Evolutionary conservation across 148 eudicot genomes (phyloP).

Genomic region (Amaranthus cruentus): DNA sequence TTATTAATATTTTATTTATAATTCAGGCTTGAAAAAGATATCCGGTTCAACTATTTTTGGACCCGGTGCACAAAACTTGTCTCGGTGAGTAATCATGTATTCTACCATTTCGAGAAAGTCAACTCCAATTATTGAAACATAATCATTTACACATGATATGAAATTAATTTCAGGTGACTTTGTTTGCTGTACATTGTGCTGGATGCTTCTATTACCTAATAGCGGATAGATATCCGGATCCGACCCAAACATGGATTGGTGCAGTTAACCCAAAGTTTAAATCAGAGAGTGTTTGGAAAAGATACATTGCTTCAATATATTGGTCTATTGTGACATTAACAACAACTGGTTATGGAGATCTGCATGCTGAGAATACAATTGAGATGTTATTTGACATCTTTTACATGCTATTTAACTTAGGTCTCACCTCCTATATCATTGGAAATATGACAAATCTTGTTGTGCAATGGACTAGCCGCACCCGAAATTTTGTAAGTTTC

Average conservation of each 20-base stretch:
- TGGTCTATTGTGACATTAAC: conserved; percentile 86
- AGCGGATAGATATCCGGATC: conserved; percentile 70
- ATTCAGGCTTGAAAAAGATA: conserved; percentile 45
- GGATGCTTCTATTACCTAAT: conserved; percentile 84
- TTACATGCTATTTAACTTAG: conserved; percentile 87
- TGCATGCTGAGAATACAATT: conserved; percentile 70
- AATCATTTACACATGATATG: neutral
- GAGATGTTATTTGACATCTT: conserved; percentile 78
- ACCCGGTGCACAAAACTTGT: conserved; percentile 39
- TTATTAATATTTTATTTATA: neutral
- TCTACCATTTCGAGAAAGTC: neutral
- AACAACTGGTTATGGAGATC: conserved; percentile 89
- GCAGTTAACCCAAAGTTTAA: conserved; percentile 62
- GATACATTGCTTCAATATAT: conserved; percentile 68
- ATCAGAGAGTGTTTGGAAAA: conserved; percentile 52
- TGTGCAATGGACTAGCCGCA: conserved; percentile 88
- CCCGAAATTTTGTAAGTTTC: conserved; percentile 46
- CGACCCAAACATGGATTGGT: conserved; percentile 73
- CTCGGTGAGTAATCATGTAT: conserved; percentile 27
- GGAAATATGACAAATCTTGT: conserved; percentile 97
- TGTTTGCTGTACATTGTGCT: conserved; percentile 84
- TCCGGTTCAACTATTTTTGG: conserved; percentile 46
- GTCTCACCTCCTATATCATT: conserved; percentile 84
- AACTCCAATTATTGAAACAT: neutral
- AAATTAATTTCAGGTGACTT: conserved; percentile 53